Conservation (phyloP, 768 basidiomycete genomes). For the Lyophyllum shimeji region DNA sequence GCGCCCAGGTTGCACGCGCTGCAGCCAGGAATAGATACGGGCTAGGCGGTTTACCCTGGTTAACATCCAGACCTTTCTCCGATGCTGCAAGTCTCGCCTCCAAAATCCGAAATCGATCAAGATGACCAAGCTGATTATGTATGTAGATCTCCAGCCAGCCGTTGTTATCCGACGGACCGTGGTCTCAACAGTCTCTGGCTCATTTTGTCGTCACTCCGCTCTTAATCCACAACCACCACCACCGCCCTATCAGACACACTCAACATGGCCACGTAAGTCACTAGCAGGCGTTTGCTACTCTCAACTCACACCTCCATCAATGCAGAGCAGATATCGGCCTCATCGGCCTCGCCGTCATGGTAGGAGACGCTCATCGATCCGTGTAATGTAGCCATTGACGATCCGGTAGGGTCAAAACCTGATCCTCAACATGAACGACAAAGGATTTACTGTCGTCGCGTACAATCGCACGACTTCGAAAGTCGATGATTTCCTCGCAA, state of each 20-base stretch:
- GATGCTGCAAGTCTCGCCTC: background rate
- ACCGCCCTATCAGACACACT: constrained; percentile 19
- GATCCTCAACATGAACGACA: constrained; percentile 99
- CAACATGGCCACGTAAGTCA: constrained; percentile 46
- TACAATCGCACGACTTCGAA: constrained; percentile 98
- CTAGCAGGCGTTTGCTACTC: background rate
- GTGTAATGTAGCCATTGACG: constrained; percentile 16
- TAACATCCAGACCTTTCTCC: background rate
- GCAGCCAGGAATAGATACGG: background rate
- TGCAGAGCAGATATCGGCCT: constrained; percentile 94
- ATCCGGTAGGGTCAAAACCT: constrained; percentile 84
- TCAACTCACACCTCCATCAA: constrained; percentile 18
- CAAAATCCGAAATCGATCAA: constrained; percentile 21
- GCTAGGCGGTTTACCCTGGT: constrained; percentile 9
- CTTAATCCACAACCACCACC: constrained; percentile 36
- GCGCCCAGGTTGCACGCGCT: background rate
- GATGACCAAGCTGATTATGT: constrained; percentile 25
- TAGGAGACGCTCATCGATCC: constrained; percentile 36
- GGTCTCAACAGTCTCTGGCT: constrained; percentile 20
- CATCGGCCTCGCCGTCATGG: constrained; percentile 99
- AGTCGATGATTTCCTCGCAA: constrained; percentile 92
- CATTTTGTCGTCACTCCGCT: constrained; percentile 30
- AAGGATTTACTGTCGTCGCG: constrained; percentile 95
- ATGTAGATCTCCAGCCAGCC: constrained; percentile 5
- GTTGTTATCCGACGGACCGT: constrained; percentile 20